A percentile compares a stretch with the other conserved stretches of the same genome.
Evolutionary conservation across 2,329 filamentous ascomycete species (phyloP).

Genomic region (Pseudopyrenochaeta lycopersici): DNA sequence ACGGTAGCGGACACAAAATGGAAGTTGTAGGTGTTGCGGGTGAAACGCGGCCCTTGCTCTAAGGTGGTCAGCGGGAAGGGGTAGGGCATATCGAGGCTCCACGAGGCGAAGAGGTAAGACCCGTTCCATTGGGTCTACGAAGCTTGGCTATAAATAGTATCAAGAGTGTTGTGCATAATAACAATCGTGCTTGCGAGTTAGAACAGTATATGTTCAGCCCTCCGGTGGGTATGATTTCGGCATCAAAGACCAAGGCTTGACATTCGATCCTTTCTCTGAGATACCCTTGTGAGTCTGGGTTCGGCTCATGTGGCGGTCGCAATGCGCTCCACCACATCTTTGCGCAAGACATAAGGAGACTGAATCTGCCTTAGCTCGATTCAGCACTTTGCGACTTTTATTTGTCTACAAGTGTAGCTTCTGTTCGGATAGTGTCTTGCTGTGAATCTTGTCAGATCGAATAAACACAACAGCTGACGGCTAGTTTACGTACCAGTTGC

Average conservation of each 20-base stretch:
- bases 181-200: background rate
- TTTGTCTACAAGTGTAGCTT: conserved; percentile 6
- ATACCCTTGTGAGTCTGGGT: background rate
- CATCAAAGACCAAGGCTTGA: background rate
- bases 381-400: conserved; percentile 9
- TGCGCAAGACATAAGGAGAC: conserved; percentile 9
- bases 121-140: background rate
- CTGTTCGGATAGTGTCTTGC: conserved; percentile 6
- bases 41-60: background rate
- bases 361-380: conserved; percentile 8
- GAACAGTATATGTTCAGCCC: background rate
- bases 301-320: background rate
- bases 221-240: background rate
- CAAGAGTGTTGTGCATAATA: too few species aligned
- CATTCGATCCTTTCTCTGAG: background rate
- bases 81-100: background rate
- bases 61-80: background rate
- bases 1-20: background rate
- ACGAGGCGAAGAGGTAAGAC: background rate
- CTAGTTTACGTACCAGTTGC: conserved; percentile 16
- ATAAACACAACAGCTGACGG: too few species aligned
- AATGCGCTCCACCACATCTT: conserved; percentile 1
- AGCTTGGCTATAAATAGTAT: background rate
- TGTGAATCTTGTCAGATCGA: too few species aligned
- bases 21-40: background rate